phyloP scores from a whole-genome alignment of 2,329 filamentous ascomycete species.

The Penicillium nordicum region DNA sequence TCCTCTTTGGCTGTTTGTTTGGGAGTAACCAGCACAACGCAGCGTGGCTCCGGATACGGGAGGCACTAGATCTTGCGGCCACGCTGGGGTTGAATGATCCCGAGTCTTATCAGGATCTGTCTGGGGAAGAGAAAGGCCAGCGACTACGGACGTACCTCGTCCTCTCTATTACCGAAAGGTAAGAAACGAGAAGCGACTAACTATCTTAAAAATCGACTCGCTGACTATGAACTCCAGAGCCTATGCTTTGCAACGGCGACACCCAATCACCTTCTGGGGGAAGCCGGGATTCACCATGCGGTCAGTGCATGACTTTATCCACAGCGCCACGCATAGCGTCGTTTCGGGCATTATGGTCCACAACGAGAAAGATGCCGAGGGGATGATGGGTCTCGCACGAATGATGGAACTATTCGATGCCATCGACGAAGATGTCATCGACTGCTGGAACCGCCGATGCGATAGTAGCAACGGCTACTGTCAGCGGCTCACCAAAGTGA shows the following conservation, averaged over 20 bases:
- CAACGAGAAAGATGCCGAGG: constrained; percentile 43
- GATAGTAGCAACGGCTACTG: constrained; percentile 62
- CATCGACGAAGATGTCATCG: constrained; percentile 44
- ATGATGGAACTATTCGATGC: constrained; percentile 46
- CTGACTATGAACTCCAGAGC: constrained; percentile 28
- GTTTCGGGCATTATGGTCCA: constrained; percentile 43
- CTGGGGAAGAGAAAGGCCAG: constrained; percentile 39
- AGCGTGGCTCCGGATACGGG: constrained; percentile 73
- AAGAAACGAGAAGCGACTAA: neutral
- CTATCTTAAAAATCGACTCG: neutral
- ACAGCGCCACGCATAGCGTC: constrained; percentile 34
- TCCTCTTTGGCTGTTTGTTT: constrained; percentile 70
- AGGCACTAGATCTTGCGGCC: constrained; percentile 53
- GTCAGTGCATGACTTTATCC: constrained; percentile 42
- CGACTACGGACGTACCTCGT: constrained; percentile 37
- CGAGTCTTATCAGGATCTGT: constrained; percentile 36
- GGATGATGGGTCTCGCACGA: constrained; percentile 43
- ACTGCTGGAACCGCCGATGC: constrained; percentile 49
- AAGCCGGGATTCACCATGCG: constrained; percentile 40
- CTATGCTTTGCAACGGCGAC: constrained; percentile 43
- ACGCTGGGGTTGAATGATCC: constrained; percentile 42
- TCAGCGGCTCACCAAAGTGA: constrained; percentile 63
- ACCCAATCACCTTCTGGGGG: constrained; percentile 43
- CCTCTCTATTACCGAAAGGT: constrained; percentile 38
- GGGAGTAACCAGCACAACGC: constrained; percentile 70